These are phyloP conservation scores for Parachaetomium inaequale DNA, from an alignment of 495 filamentous ascomycete species.

Conservation along the genomic window DNA sequence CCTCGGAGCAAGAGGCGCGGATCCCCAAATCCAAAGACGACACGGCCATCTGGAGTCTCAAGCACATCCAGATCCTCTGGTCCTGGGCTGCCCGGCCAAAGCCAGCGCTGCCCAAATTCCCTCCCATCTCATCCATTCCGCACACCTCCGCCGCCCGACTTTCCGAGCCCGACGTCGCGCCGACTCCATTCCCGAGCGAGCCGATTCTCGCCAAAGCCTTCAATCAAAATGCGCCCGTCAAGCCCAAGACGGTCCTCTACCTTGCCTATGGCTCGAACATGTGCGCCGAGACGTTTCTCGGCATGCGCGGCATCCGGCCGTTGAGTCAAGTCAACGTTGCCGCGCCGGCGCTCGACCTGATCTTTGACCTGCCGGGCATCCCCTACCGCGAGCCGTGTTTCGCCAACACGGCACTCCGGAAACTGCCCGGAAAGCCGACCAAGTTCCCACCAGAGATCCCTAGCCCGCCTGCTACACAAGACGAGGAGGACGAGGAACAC, in stretches of 20 bases:
- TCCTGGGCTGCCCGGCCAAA: conserved; percentile 11
- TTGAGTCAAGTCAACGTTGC: conserved; percentile 73
- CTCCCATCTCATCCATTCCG: conserved; percentile 26
- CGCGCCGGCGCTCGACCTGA: conserved; percentile 70
- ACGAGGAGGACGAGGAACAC: neutral
- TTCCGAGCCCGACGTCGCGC: conserved; percentile 30
- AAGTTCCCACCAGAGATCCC: conserved; percentile 32
- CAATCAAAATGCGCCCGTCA: conserved; percentile 10
- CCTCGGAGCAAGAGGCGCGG: neutral
- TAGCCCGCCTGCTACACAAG: conserved; percentile 11
- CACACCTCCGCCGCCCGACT: conserved; percentile 27
- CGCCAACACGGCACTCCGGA: conserved; percentile 67
- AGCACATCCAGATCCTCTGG: conserved; percentile 21
- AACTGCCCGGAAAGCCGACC: conserved; percentile 38
- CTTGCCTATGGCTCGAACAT: conserved; percentile 96
- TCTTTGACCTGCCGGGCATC: conserved; percentile 81
- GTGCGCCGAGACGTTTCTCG: conserved; percentile 67
- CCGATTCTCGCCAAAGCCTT: conserved; percentile 21
- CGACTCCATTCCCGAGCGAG: conserved; percentile 27
- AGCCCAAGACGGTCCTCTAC: conserved; percentile 65
- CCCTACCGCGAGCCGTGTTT: conserved; percentile 92
- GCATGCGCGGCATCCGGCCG: conserved; percentile 70
- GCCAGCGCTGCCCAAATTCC: conserved; percentile 7
- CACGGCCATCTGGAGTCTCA: conserved; percentile 18
- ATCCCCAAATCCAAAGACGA: conserved; percentile 13